Conservation (phyloP, 352 stramenopile species). For the Blastocystis sp. region DNA sequence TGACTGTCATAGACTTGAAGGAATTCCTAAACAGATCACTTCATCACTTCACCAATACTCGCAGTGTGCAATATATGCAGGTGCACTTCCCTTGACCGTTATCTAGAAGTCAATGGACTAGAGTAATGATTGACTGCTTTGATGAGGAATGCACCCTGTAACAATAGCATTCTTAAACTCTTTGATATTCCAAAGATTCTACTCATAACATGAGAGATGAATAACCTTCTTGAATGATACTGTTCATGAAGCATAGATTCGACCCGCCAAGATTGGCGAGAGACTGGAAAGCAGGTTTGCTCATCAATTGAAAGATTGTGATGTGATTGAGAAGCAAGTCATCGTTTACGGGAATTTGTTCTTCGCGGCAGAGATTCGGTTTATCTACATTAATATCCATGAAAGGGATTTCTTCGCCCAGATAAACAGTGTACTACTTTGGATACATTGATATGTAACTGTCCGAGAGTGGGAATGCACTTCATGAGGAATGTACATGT, state of each 20-base stretch:
- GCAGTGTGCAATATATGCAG: slow-evolving; percentile 35
- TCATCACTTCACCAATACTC: not conserved
- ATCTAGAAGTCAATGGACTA: not conserved
- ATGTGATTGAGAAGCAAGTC: too few species aligned
- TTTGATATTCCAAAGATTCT: slow-evolving; percentile 67
- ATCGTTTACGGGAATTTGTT: too few species aligned
- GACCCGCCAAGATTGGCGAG: slow-evolving; percentile 54
- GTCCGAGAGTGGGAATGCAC: too few species aligned
- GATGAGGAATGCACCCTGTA: slow-evolving; percentile 34
- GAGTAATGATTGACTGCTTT: slow-evolving; percentile 14
- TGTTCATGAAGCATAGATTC: slow-evolving; percentile 63
- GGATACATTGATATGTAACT: too few species aligned
- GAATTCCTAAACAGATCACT: not conserved
- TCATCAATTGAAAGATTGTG: slow-evolving; percentile 11
- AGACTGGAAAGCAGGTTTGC: slow-evolving; percentile 49
- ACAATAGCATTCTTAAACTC: slow-evolving; percentile 38
- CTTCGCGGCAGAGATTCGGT: too few species aligned
- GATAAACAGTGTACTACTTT: too few species aligned
- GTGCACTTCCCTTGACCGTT: slow-evolving; percentile 39
- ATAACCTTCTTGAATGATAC: slow-evolving; percentile 34
- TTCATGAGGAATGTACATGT: too few species aligned
- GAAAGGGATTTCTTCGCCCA: too few species aligned
- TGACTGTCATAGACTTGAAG: slow-evolving; percentile 29
- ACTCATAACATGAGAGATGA: not conserved
- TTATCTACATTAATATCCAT: too few species aligned